Evolutionary conservation across 352 stramenopile genomes (phyloP).

Genomic region (Elongisporangium senticosum): DNA sequence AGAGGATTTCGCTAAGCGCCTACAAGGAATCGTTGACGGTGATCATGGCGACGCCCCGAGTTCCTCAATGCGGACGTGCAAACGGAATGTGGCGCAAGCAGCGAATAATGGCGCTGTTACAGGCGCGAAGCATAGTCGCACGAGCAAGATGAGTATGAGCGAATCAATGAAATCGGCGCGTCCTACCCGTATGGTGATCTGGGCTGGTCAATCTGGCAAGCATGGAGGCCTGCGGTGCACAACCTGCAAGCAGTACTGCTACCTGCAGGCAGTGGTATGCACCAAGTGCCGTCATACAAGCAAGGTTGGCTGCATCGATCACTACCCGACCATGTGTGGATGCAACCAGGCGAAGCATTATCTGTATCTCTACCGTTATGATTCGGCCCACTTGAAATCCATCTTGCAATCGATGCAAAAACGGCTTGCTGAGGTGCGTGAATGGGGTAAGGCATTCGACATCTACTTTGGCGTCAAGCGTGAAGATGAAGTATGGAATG

Average conservation of each 20-base stretch:
- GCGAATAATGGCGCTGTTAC: constrained; percentile 3
- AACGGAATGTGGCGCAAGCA: constrained; percentile 9
- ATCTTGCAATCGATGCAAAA: constrained; percentile 25
- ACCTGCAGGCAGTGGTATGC: constrained; percentile 77
- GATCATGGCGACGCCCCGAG: constrained; percentile 7
- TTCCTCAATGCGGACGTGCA: not conserved
- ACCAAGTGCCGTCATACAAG: constrained; percentile 55
- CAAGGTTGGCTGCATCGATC: constrained; percentile 66
- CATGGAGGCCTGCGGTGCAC: constrained; percentile 67
- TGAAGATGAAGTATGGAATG: not conserved
- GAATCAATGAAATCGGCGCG: constrained; percentile 20
- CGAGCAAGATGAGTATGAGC: constrained; percentile 25
- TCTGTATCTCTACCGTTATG: constrained; percentile 54
- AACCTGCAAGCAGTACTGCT: constrained; percentile 83
- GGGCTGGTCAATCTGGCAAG: constrained; percentile 75
- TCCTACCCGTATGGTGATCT: constrained; percentile 71
- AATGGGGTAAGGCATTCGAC: constrained; percentile 36
- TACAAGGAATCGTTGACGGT: constrained; percentile 6
- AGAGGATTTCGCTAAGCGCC: constrained; percentile 35
- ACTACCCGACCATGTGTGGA: constrained; percentile 77
- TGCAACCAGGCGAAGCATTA: constrained; percentile 50
- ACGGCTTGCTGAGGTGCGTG: constrained; percentile 28
- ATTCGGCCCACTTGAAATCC: constrained; percentile 27
- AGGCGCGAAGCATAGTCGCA: constrained; percentile 8
- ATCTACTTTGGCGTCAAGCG: constrained; percentile 9